Base-by-base conservation (phyloP, 306 rosid species). In the Cyamopsis tetragonoloba region DNA sequence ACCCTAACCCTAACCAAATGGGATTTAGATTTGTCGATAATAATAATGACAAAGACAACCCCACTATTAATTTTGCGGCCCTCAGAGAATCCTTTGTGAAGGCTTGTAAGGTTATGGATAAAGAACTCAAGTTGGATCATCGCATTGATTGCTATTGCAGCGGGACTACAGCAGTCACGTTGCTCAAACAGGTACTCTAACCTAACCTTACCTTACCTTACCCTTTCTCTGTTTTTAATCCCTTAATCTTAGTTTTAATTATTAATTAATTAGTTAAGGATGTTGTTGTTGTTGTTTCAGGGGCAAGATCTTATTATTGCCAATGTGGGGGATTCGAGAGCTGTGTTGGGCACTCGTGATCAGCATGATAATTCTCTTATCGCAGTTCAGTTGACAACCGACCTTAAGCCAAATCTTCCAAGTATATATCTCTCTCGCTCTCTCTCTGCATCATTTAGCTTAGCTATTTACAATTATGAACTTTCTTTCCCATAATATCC, bases 341-440 rank as follows among this genome's bases (percentile, higher is more conserved):
- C 95, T 37, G 78, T 92, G 8, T 60, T 92, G 75, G 92, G 83
- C 38, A 89, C 88, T 23, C 83, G 80, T 61, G 89, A 87, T 62
- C 23, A 61, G 13, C 55, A 80, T 26, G 71, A 70, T n/a, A n/a
- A n/a, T 28, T 76, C 81, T 48, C 83, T 87, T 7, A 3, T 65
- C 73, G 77, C 96, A 48, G 79, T 76, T 75, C 98, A 89, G 82
- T 73, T 92, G 77, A 89, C 95, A 46, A 86, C 77, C 15, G 98
- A 92, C 66, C 83, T 85, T 17, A 92, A 92, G 79, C 96, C 98
- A 42, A 74, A 79, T 82, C 83, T 89, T 78, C 87, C 96, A 56
- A 82, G 97, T 91, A 78, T 51, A 35, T 57, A 12, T 37, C 59
- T 56, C 19, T 62, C 15, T n/a, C 11, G 10, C 26, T 15, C 0